phyloP scores from a whole-genome alignment of 352 stramenopile species.

The Phytophthora rubi region DNA sequence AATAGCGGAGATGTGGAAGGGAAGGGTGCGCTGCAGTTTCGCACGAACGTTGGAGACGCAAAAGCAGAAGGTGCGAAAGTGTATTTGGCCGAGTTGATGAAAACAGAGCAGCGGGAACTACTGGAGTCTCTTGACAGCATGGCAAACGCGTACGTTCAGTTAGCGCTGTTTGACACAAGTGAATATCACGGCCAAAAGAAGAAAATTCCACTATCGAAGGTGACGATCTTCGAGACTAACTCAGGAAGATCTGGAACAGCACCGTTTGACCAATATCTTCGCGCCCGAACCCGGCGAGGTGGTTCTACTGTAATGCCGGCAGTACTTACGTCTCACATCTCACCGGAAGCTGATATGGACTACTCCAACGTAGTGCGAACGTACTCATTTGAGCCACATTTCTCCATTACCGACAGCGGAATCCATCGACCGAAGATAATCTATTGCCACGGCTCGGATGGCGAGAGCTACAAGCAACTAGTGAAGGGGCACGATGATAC shows the following conservation, averaged over 20 bases:
- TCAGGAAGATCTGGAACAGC: conserved; percentile 26
- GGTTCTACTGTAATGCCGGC: conserved; percentile 69
- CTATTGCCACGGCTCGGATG: conserved; percentile 94
- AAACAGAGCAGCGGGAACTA: conserved; percentile 59
- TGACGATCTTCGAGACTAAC: conserved; percentile 51
- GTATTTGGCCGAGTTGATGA: conserved; percentile 67
- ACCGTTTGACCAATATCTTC: conserved; percentile 79
- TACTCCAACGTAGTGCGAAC: conserved; percentile 85
- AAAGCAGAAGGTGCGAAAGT: conserved; percentile 72
- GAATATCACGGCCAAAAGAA: conserved; percentile 75
- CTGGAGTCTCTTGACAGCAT: conserved; percentile 81
- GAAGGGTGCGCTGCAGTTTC: conserved; percentile 79
- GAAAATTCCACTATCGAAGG: conserved; percentile 75
- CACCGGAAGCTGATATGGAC: conserved; percentile 76
- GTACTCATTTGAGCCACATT: conserved; percentile 91
- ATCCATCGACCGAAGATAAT: conserved; percentile 98
- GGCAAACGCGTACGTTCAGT: conserved; percentile 76
- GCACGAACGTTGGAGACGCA: conserved; percentile 78
- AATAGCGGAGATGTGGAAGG: conserved; percentile 93
- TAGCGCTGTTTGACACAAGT: conserved; percentile 82
- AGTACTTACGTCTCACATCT: conserved; percentile 77
- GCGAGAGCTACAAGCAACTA: conserved; percentile 93
- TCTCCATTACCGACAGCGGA: conserved; percentile 95
- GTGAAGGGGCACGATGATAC: conserved; percentile 95
- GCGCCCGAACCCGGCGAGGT: conserved; percentile 51